Percentiles rank a stretch among this genome's conserved stretches.
These are phyloP conservation scores for Scheffersomyces lignicola DNA, from an alignment of 1,139 yeast species.

Conservation along the genomic window DNA sequence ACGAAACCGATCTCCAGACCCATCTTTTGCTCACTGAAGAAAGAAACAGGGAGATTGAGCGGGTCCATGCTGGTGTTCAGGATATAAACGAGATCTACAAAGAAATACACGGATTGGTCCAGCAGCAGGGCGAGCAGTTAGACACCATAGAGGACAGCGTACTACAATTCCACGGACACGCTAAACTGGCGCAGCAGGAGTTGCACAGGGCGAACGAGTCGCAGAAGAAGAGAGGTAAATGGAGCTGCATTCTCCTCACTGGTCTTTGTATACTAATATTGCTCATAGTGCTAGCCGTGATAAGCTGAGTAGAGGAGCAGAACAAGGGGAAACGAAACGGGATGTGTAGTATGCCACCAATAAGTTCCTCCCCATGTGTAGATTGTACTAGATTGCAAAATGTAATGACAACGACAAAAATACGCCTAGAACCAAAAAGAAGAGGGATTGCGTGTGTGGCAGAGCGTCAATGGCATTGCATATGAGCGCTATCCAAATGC, in stretches of 20 bases:
- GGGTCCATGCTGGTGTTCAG: constrained; percentile 72
- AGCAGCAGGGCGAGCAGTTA: constrained; percentile 81
- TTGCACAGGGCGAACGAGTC: constrained; percentile 72
- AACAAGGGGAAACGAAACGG: too few species aligned
- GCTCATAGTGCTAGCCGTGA: constrained; percentile 37
- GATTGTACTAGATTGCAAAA: too few species aligned
- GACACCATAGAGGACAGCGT: constrained; percentile 84
- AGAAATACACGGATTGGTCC: constrained; percentile 73
- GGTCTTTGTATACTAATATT: constrained; percentile 40
- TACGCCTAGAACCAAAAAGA: too few species aligned
- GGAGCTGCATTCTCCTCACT: constrained; percentile 67
- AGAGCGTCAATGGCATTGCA: too few species aligned
- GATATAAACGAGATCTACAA: constrained; percentile 85
- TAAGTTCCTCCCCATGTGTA: too few species aligned
- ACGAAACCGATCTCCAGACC: constrained; percentile 69
- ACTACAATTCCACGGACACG: constrained; percentile 60
- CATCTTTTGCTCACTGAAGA: constrained; percentile 70
- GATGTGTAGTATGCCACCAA: too few species aligned
- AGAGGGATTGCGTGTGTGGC: too few species aligned
- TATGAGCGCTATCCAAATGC: too few species aligned
- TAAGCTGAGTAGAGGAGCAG: constrained; percentile 31
- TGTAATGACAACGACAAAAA: too few species aligned
- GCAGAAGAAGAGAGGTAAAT: constrained; percentile 67
- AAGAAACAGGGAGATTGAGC: constrained; percentile 68
- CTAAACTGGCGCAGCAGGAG: constrained; percentile 71